Evolutionary conservation across 306 rosid genomes (phyloP).

Genomic region (Pachyrhizus erosus): DNA sequence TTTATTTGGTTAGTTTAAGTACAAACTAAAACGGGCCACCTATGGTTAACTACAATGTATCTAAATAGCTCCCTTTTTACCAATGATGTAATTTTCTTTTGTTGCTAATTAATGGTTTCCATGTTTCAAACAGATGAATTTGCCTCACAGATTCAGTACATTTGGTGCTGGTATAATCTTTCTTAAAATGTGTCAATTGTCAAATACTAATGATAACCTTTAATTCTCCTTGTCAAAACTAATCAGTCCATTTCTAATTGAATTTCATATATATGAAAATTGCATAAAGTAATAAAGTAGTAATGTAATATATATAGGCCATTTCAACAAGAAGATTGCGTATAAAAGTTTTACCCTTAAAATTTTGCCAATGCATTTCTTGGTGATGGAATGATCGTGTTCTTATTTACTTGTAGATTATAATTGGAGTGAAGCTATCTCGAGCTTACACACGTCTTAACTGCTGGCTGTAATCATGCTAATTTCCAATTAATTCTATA

Average conservation of each 20-base stretch:
- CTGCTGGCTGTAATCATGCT: too few species aligned
- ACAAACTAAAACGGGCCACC: neutral
- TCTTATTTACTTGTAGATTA: too few species aligned
- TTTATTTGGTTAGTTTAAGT: slow-evolving; percentile 7
- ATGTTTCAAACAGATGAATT: slow-evolving; percentile 61
- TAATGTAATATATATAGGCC: neutral
- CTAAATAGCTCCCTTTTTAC: neutral
- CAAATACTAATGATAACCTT: slow-evolving; percentile 21
- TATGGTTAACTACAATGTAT: too few species aligned
- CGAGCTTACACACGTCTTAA: too few species aligned
- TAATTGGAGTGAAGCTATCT: too few species aligned
- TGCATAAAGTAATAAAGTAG: neutral
- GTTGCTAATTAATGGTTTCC: slow-evolving; percentile 31
- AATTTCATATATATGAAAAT: neutral
- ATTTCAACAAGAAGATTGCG: slow-evolving; percentile 16
- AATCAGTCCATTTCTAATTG: neutral
- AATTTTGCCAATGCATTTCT: neutral
- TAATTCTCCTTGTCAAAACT: slow-evolving; percentile 18
- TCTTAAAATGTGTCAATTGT: slow-evolving; percentile 50
- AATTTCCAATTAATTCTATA: too few species aligned
- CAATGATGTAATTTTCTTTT: slow-evolving; percentile 9
- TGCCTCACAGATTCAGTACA: slow-evolving; percentile 65
- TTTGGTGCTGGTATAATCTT: slow-evolving; percentile 66
- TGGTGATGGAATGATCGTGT: neutral
- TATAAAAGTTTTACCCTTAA: neutral